Conservation (phyloP, 768 basidiomycete genomes). For the Asterophora parasitica region DNA sequence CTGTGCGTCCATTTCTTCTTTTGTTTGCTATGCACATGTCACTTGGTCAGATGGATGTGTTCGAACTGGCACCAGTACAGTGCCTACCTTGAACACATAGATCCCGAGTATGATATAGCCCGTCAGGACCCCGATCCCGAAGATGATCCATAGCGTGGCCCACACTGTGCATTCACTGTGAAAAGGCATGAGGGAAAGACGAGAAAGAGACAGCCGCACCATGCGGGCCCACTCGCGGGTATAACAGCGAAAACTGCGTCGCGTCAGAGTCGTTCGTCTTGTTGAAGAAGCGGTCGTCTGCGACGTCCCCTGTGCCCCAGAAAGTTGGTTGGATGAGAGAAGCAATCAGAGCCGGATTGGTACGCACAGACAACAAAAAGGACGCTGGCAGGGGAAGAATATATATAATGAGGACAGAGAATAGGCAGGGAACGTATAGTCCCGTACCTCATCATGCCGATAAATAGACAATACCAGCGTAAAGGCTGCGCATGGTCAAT, state of each 20-base stretch:
- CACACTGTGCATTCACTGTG: slow-evolving; percentile 47
- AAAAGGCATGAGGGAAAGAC: neutral
- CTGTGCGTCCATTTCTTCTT: slow-evolving; percentile 62
- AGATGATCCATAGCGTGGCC: slow-evolving; percentile 82
- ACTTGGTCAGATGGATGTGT: neutral
- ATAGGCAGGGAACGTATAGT: no score
- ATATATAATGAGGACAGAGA: neutral
- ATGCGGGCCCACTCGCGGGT: slow-evolving; percentile 66
- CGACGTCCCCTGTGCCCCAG: slow-evolving; percentile 70
- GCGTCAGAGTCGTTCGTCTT: slow-evolving; percentile 93
- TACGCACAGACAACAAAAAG: slow-evolving; percentile 84
- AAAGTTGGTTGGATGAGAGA: no score
- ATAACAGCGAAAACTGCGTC: slow-evolving; percentile 80
- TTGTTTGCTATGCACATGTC: slow-evolving; percentile 35
- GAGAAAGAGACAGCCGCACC: slow-evolving; percentile 34
- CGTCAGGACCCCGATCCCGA: slow-evolving; percentile 68
- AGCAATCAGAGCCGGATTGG: neutral
- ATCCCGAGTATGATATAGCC: slow-evolving; percentile 81
- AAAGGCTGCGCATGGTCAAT: slow-evolving; percentile 88
- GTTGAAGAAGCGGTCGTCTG: slow-evolving; percentile 92
- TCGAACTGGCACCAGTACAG: neutral
- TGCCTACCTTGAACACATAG: slow-evolving; percentile 69
- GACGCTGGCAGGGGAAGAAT: slow-evolving; percentile 36
- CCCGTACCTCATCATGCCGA: slow-evolving; percentile 77
- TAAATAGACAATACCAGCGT: slow-evolving; percentile 78